A percentile compares a stretch with the other conserved stretches of the same genome.
phyloP scores from a whole-genome alignment of 305 asterid genomes.

The Andrographis paniculata region DNA sequence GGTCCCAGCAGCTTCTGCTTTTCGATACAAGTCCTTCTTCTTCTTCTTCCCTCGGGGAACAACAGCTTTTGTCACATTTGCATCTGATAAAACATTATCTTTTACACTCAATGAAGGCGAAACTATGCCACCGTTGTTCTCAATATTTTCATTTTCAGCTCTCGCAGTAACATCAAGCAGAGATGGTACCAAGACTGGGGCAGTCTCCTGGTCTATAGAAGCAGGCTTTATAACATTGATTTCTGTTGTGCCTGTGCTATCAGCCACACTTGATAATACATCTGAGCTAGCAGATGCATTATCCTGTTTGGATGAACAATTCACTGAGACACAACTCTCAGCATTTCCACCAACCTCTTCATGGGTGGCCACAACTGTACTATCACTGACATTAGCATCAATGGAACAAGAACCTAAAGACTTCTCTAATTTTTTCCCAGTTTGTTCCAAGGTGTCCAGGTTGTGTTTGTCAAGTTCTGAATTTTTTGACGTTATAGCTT shows the following conservation, averaged over 20 bases:
- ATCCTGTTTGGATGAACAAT: slow-evolving; percentile 19
- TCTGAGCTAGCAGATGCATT: slow-evolving; percentile 19
- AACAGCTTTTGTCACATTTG: slow-evolving; percentile 34
- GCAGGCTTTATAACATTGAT: slow-evolving; percentile 17
- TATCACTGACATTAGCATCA: neutral
- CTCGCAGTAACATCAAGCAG: slow-evolving; percentile 23
- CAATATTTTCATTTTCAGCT: slow-evolving; percentile 30
- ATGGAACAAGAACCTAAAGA: slow-evolving; percentile 17
- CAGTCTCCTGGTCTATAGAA: slow-evolving; percentile 17
- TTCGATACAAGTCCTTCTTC: slow-evolving; percentile 34
- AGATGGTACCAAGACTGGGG: slow-evolving; percentile 16
- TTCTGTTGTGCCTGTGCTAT: slow-evolving; percentile 10
- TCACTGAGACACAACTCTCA: slow-evolving; percentile 15
- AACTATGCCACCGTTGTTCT: slow-evolving; percentile 16
- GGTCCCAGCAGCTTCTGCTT: slow-evolving; percentile 61
- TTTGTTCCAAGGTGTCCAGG: slow-evolving; percentile 3
- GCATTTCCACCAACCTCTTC: slow-evolving; percentile 12
- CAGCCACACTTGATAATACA: slow-evolving; percentile 15
- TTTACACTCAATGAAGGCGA: slow-evolving; percentile 24
- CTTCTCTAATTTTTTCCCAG: slow-evolving; percentile 25
- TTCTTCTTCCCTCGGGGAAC: slow-evolving; percentile 33
- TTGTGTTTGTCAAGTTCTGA: neutral
- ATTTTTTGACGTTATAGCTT: neutral
- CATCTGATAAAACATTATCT: slow-evolving; percentile 42
- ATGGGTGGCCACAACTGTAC: slow-evolving; percentile 16